Evolutionary conservation across 345 rosid species (phyloP), one percentile per base, ranked within the genome.

Genomic region (Aurinia saxatilis): DNA sequence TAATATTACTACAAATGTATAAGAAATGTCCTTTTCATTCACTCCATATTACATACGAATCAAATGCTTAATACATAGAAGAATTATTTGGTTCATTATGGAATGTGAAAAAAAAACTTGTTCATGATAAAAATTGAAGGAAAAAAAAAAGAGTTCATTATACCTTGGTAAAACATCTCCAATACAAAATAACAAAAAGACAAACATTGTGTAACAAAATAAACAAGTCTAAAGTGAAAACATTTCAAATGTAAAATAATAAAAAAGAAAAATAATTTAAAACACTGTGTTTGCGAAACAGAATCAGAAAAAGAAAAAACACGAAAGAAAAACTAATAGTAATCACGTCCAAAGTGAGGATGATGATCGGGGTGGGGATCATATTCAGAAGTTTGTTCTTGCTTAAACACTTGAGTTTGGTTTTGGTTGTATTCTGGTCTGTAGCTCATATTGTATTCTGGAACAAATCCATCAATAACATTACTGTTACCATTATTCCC

Each of bases 291-390:
- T 59, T 17, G 14, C 16, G n/a, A 18, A 50, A 6, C 9, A 18
- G 6, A 42, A 41, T 18, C 0, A 1, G 0, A 13, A 31, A 19
- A 18, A 3, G 1, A 15, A 23, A 15, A 23, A 6, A 27, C 5
- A 4, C 5, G 5, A 6, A 27, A 27, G 31, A 23, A 23, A 31
- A 19, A 2, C 10, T 19, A 47, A 46, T 9, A 33, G 7, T 34
- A 60, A 60, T 12, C 53, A 60, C 44, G 36, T 47, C 52, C 39
- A 30, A 50, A 63, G 13, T 18, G 67, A 63, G 14, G 60, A 58
- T 25, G 40, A 31, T 30, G 27, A 45, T 12, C 29, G 10, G 6
- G 45, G 17, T 8, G 39, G 31, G 14, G 1, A 50, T 8, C 44
- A 54, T 19, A 21, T 12, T 21, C 53, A 31, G 45, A 65, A 10